A percentile compares a stretch with the other conserved stretches of the same genome.
phyloP scores from a whole-genome alignment of 2,329 filamentous ascomycete genomes.

The Amauroascus niger region DNA sequence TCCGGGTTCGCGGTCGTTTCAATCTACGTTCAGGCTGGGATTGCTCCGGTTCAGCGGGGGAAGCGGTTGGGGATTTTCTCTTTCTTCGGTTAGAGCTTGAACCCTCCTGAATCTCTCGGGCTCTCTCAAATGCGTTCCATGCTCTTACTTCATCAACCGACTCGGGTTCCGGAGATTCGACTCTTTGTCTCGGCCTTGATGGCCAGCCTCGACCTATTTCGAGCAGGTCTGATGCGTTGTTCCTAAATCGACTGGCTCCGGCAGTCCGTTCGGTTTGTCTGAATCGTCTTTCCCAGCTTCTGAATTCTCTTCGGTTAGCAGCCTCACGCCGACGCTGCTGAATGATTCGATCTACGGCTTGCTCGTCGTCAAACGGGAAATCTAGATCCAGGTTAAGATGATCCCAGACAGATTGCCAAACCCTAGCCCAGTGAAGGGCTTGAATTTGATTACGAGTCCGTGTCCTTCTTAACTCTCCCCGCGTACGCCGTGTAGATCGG shows the following conservation, averaged over 20 bases:
- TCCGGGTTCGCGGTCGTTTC: conserved; percentile 74
- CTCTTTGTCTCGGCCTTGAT: conserved; percentile 33
- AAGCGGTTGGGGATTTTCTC: conserved; percentile 69
- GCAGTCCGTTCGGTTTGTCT: conserved; percentile 73
- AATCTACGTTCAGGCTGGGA: conserved; percentile 68
- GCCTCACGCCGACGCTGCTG: conserved; percentile 41
- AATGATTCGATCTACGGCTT: conserved; percentile 49
- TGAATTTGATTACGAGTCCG: conserved; percentile 35
- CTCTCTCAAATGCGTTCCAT: conserved; percentile 85
- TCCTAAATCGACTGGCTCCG: conserved; percentile 60
- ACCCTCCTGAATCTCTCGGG: conserved; percentile 55
- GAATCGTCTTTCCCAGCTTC: conserved; percentile 74
- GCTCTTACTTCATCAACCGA: conserved; percentile 71
- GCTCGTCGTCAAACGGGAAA: conserved; percentile 72
- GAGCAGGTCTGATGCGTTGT: conserved; percentile 54
- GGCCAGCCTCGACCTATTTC: conserved; percentile 41
- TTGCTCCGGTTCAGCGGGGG: conserved; percentile 56
- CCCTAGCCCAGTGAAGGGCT: conserved; percentile 57
- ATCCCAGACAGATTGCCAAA: conserved; percentile 87
- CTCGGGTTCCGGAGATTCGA: conserved; percentile 51
- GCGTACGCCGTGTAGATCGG: conserved; percentile 43
- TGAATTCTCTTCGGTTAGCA: conserved; percentile 48
- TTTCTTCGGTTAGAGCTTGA: conserved; percentile 42
- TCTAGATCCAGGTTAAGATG: conserved; percentile 67
- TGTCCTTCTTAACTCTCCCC: conserved; percentile 36